A percentile compares a stretch with the other conserved stretches of the same genome.
Evolutionary conservation across 129 eudicot genomes (phyloP).

Genomic region (Centella asiatica): DNA sequence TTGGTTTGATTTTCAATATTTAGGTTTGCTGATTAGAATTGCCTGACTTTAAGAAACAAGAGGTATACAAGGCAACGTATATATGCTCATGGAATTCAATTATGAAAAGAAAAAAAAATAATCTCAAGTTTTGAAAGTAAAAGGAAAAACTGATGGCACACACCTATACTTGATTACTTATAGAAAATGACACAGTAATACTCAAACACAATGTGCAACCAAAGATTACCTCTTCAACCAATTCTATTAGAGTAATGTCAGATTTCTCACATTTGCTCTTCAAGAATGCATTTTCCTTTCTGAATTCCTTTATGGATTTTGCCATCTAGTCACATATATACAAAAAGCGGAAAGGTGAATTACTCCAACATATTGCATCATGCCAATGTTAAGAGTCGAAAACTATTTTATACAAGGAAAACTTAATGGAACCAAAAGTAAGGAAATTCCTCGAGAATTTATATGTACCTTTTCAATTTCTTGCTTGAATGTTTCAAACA

Average conservation of each 20-base stretch:
- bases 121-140: no score
- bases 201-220: constrained; percentile 3
- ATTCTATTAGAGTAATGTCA: constrained; percentile 78
- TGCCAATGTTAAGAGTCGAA: neutral
- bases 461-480: constrained; percentile 83
- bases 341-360: neutral
- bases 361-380: neutral
- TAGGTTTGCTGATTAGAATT: neutral
- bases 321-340: constrained; percentile 54
- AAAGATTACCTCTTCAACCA: constrained; percentile 76
- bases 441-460: neutral
- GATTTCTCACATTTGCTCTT: constrained; percentile 87
- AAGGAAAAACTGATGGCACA: no score
- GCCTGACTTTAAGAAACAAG: neutral
- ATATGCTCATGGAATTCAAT: no score
- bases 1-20: no score
- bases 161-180: neutral
- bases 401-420: constrained; percentile 1
- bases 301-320: constrained; percentile 81
- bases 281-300: constrained; percentile 73
- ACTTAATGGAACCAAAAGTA: neutral
- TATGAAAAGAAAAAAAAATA: no score
- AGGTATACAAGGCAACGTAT: no score
- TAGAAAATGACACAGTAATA: neutral
- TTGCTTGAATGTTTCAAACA: constrained; percentile 90